A percentile compares a stretch with the other conserved stretches of the same genome.
phyloP scores from a whole-genome alignment of 306 rosid genomes.

The Lupinus albus region DNA sequence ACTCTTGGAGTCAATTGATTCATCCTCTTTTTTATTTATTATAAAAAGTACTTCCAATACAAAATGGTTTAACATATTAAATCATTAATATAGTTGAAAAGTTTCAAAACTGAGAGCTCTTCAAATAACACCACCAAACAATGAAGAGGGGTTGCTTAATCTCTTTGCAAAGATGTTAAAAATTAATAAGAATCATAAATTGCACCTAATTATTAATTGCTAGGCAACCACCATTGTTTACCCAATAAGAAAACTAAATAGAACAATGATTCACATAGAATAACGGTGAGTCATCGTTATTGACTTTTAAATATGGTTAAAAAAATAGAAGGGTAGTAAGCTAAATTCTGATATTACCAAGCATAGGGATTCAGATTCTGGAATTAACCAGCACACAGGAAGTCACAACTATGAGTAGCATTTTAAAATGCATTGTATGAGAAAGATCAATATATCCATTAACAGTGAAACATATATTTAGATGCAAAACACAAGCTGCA shows the following conservation, averaged over 20 bases:
- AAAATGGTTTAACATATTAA: too few species aligned
- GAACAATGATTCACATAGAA: not conserved
- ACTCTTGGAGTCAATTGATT: too few species aligned
- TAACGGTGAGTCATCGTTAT: not conserved
- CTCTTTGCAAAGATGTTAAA: not conserved
- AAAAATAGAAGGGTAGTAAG: not conserved
- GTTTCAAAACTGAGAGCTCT: not conserved
- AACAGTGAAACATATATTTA: conserved; percentile 27
- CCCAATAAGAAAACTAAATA: not conserved
- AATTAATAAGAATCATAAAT: not conserved
- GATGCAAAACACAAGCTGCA: conserved; percentile 22
- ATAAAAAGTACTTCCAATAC: too few species aligned
- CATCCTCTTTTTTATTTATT: too few species aligned
- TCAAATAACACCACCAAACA: not conserved
- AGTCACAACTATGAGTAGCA: conserved; percentile 26
- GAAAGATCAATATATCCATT: conserved; percentile 15
- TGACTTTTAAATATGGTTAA: not conserved
- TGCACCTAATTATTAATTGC: not conserved
- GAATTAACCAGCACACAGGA: conserved; percentile 24
- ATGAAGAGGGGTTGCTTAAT: not conserved
- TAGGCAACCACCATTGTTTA: not conserved
- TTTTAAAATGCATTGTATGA: conserved; percentile 3
- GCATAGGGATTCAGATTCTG: conserved; percentile 5
- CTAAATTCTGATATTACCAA: conserved; percentile 12
- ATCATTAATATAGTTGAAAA: too few species aligned